phyloP scores from a whole-genome alignment of 352 stramenopile species.

The Phytopythium sindhum region DNA sequence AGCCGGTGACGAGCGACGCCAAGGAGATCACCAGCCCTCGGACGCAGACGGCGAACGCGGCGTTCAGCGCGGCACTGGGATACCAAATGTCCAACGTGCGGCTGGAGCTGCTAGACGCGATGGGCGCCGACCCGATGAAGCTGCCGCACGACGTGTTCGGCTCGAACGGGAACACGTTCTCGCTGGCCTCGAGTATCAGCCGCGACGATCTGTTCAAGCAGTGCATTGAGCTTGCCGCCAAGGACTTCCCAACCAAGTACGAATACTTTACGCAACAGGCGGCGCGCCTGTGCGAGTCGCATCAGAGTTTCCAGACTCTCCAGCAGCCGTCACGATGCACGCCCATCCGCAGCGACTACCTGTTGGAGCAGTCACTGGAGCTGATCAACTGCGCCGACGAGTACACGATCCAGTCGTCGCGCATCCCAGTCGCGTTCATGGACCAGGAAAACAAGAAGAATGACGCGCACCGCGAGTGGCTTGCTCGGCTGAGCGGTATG shows the following conservation, averaged over 20 bases:
- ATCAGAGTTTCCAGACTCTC: conserved; percentile 12
- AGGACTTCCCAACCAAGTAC: conserved; percentile 48
- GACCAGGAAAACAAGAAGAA: conserved; percentile 59
- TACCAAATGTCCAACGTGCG: conserved; percentile 19
- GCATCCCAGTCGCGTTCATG: conserved; percentile 60
- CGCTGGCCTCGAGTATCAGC: background rate
- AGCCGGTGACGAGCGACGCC: conserved; percentile 16
- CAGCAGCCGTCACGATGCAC: conserved; percentile 2
- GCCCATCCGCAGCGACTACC: conserved; percentile 28
- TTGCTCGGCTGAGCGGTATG: conserved; percentile 57
- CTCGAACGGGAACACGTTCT: conserved; percentile 9
- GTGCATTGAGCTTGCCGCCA: conserved; percentile 16
- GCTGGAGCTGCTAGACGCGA: conserved; percentile 28
- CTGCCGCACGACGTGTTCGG: conserved; percentile 24
- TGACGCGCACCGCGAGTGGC: conserved; percentile 79
- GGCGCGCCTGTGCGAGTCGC: conserved; percentile 9
- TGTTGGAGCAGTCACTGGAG: conserved; percentile 58
- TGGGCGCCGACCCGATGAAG: conserved; percentile 17
- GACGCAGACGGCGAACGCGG: conserved; percentile 7
- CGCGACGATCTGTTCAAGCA: conserved; percentile 21
- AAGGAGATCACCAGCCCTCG: conserved; percentile 9
- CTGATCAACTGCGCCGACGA: conserved; percentile 39
- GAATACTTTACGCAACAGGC: conserved; percentile 29
- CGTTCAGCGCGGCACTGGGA: conserved; percentile 5
- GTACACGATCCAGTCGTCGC: conserved; percentile 30